Base-by-base conservation (phyloP, 2,329 filamentous ascomycete species). In the Fusarium marasasianum region DNA sequence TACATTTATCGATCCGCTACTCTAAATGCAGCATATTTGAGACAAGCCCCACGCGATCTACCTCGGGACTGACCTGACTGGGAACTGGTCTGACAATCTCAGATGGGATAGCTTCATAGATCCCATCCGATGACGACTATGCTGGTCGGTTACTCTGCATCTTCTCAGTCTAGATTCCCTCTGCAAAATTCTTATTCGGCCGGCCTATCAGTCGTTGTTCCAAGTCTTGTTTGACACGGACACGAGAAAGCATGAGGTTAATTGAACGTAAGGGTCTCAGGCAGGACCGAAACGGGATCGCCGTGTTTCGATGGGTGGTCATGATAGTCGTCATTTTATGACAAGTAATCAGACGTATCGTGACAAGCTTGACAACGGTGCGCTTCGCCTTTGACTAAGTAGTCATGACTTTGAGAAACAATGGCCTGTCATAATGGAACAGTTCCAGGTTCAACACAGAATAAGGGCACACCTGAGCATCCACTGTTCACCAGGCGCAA, bases 381-480 rank as follows among this genome's bases (percentile, higher is more conserved):
- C 37, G 54, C 51, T 51, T 65, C 54, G 43, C 48, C 29, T 29
- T 37, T 26, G n/a, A 56, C 48, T 20, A 69, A 63, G 53, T 45
- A 57, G 47, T 64, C 67, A 54, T 69, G 57, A 53, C 69, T 59
- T 67, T 63, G 74, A 64, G 55, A 54, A 54, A 55, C 66, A 40
- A 64, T 74, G 74, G 65, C 62, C 65, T 76, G 65, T 71, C 75
- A 68, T 77, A 69, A 78, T 71, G 76, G 72, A 72, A 67, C 50
- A 54, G 26, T 51, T 73, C 71, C 71, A 65, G 63, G 61, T 47
- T 62, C 59, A 44, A 43, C 17, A 44, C 18, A 45, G 37, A 48
- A 35, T 54, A 67, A 75, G 62, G 73, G 65, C 58, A 67, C 38
- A 65, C 57, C 63, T 66, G 70, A 63, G 71, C 68, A 73, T 69